phyloP scores from a whole-genome alignment of 2,329 filamentous ascomycete genomes.

The Bimuria novae-zelandiae region DNA sequence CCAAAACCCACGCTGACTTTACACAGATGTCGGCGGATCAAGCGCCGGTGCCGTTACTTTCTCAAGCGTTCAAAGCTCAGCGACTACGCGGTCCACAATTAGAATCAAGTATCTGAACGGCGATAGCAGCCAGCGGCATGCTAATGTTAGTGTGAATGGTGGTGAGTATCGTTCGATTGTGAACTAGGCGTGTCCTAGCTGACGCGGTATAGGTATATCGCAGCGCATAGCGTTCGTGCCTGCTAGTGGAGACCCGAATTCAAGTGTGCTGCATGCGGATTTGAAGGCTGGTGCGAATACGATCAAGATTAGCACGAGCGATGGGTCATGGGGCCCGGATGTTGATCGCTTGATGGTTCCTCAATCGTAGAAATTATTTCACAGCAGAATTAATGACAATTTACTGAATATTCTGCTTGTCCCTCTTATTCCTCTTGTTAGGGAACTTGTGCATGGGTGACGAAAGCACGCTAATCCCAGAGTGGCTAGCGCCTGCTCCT shows the following conservation, averaged over 20 bases:
- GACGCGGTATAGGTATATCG: too few species aligned
- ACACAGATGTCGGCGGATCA: conserved; percentile 33
- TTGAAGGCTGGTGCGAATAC: conserved; percentile 57
- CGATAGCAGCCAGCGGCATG: conserved; percentile 58
- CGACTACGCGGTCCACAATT: conserved; percentile 56
- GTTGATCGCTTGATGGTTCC: conserved; percentile 62
- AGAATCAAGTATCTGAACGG: conserved; percentile 62
- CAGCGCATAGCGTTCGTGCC: conserved; percentile 62
- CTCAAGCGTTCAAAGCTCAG: conserved; percentile 50
- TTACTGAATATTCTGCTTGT: neutral
- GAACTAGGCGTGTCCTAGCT: too few species aligned
- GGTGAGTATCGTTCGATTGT: too few species aligned
- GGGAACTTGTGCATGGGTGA: too few species aligned
- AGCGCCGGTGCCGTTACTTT: conserved; percentile 60
- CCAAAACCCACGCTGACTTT: neutral
- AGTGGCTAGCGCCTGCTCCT: too few species aligned
- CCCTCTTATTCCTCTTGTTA: neutral
- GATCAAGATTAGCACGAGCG: conserved; percentile 54
- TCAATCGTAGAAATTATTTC: conserved; percentile 29
- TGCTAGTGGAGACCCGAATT: conserved; percentile 51
- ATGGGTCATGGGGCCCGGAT: conserved; percentile 55
- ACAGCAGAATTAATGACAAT: neutral
- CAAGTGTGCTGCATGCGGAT: conserved; percentile 54
- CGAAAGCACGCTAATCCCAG: too few species aligned
- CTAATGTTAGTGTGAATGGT: conserved; percentile 62